Evolutionary conservation across 1,284 basidiomycete species (phyloP).

Genomic region (Somion occarium): DNA sequence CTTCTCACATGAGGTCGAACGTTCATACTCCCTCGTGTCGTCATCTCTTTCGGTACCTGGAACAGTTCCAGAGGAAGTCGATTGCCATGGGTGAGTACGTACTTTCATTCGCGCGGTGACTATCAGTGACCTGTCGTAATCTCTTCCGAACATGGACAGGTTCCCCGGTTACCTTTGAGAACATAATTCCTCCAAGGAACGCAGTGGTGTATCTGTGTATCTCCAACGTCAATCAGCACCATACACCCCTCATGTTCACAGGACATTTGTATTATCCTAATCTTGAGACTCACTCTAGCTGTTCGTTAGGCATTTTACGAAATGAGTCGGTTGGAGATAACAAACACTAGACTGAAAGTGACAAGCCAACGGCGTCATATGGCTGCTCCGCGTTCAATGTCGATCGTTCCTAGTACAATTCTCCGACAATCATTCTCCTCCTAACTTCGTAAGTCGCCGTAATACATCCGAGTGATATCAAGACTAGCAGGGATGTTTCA

Average conservation of each 20-base stretch:
- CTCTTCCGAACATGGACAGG: not conserved
- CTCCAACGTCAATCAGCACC: too few relatives aligned
- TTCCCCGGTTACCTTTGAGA: not conserved
- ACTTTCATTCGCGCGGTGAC: not conserved
- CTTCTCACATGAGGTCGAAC: not conserved
- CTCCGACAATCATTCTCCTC: not conserved
- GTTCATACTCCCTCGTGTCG: too few relatives aligned
- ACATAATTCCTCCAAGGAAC: not conserved
- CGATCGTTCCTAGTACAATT: constrained; percentile 1
- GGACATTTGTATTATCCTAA: not conserved
- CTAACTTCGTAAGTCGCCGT: constrained; percentile 8
- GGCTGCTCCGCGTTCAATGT: not conserved
- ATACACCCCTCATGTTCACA: not conserved
- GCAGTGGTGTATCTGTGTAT: too few relatives aligned
- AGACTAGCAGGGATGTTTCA: too few relatives aligned
- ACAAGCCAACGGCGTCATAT: not conserved
- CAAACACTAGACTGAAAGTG: too few relatives aligned
- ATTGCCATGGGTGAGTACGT: not conserved
- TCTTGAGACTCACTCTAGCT: too few relatives aligned
- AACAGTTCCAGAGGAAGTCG: not conserved
- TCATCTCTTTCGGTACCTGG: not conserved
- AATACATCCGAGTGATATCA: constrained; percentile 6
- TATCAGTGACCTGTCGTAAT: not conserved
- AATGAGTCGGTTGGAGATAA: too few relatives aligned
- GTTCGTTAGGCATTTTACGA: too few relatives aligned